phyloP scores from a whole-genome alignment of 2,329 filamentous ascomycete species.

The Magnaporthales sp. region DNA sequence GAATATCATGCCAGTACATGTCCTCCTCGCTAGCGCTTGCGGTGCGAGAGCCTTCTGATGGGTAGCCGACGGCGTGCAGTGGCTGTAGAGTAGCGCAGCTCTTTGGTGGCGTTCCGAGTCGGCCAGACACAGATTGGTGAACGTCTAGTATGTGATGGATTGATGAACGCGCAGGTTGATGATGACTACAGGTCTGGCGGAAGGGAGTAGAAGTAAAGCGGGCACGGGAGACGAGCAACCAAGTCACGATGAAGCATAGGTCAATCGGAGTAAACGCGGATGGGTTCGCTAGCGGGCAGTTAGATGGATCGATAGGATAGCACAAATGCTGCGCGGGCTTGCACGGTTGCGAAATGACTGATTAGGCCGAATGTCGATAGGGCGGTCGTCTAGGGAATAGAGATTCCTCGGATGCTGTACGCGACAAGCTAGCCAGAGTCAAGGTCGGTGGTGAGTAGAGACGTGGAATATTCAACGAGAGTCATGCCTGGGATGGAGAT shows the following conservation, averaged over 20 bases:
- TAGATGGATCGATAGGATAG: not conserved
- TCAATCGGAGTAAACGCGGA: not conserved
- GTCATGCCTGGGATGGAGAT: not conserved
- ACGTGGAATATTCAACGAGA: not conserved
- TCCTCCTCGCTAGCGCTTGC: not conserved
- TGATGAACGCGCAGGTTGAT: not conserved
- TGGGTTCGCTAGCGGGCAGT: not conserved
- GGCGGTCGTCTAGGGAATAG: not conserved
- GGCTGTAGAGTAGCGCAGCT: not conserved
- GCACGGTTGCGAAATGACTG: not conserved
- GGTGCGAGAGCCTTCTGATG: not conserved
- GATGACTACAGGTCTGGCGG: not conserved
- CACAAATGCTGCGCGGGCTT: not conserved
- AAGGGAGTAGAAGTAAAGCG: not conserved
- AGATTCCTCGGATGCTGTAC: not conserved
- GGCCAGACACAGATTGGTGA: not conserved
- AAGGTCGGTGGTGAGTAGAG: not conserved
- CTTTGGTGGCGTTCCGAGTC: not conserved
- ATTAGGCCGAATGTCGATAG: not conserved
- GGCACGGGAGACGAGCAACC: not conserved
- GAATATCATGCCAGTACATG: constrained; percentile 36
- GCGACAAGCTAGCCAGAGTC: not conserved
- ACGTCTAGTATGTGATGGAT: not conserved
- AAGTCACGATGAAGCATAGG: not conserved
- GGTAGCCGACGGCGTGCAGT: not conserved